Evolutionary conservation across 1,284 basidiomycete species (phyloP).

Genomic region (Rhodotorula sp.): DNA sequence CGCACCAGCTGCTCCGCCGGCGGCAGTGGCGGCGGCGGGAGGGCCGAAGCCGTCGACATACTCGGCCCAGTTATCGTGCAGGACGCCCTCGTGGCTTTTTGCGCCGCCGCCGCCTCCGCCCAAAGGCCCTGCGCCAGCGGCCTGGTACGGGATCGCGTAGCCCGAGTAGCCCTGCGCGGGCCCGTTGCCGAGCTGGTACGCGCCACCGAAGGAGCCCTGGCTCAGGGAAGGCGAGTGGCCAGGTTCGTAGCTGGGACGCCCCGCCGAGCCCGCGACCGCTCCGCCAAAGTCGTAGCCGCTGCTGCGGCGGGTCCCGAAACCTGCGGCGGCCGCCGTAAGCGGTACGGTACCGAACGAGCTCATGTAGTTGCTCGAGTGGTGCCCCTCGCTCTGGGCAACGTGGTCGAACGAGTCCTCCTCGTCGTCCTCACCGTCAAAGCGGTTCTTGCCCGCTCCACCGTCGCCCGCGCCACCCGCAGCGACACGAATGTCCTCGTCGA

Average conservation of each 20-base stretch:
- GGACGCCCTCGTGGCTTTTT: conserved; percentile 23
- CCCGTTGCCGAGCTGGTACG: not conserved
- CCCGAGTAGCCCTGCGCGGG: conserved; percentile 4
- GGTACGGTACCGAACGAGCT: conserved; percentile 16
- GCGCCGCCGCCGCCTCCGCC: conserved; percentile 4
- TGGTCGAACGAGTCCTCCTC: conserved; percentile 4
- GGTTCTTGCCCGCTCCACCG: conserved; percentile 44
- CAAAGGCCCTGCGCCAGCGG: not conserved
- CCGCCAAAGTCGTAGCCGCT: conserved; percentile 8
- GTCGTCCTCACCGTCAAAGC: conserved; percentile 42
- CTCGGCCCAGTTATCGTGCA: conserved; percentile 27
- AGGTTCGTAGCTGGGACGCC: conserved; percentile 3
- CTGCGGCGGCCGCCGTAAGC: conserved; percentile 8
- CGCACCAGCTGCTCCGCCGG: not conserved
- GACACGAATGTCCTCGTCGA: conserved; percentile 46
- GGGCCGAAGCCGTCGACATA: conserved; percentile 6
- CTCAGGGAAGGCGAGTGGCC: conserved; percentile 21
- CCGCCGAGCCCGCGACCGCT: not conserved
- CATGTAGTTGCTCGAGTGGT: conserved; percentile 13
- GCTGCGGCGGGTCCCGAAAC: conserved; percentile 2
- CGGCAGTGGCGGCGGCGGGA: not conserved
- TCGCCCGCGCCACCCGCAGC: conserved; percentile 46
- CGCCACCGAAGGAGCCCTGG: conserved; percentile 8
- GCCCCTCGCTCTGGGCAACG: conserved; percentile 10
- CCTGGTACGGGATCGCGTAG: not conserved